Percentiles rank a stretch among this genome's conserved stretches.
phyloP scores from a whole-genome alignment of 2,329 filamentous ascomycete genomes.

The Diaporthe sp. region DNA sequence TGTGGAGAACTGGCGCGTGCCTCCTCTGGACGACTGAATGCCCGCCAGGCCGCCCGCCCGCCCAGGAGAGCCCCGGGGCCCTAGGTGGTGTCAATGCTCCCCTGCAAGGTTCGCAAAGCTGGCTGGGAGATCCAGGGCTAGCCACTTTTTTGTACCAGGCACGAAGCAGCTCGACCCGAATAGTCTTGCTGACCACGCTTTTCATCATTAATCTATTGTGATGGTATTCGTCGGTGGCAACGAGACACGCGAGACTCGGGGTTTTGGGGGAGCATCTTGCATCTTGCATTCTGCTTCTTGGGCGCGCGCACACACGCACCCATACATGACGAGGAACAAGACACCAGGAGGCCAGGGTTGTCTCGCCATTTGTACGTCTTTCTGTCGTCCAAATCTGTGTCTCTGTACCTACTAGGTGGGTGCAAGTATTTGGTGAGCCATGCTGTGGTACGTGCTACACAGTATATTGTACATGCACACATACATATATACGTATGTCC shows the following conservation, averaged over 20 bases:
- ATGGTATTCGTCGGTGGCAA: not conserved
- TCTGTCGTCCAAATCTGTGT: not conserved
- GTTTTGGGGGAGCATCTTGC: not conserved
- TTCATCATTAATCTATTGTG: not conserved
- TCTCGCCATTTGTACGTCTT: not conserved
- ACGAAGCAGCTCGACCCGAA: slow-evolving; percentile 9
- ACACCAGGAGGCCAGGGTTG: not conserved
- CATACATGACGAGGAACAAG: not conserved
- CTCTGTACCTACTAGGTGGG: not conserved
- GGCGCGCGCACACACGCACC: not conserved
- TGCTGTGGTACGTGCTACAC: slow-evolving; percentile 23
- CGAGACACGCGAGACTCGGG: not conserved
- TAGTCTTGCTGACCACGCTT: not conserved
- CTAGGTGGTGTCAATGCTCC: slow-evolving; percentile 22
- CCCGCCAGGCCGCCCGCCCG: slow-evolving; percentile 9
- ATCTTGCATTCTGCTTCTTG: slow-evolving; percentile 13
- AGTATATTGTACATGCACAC: slow-evolving; percentile 5
- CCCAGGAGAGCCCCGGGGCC: slow-evolving; percentile 20
- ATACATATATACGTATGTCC: not conserved
- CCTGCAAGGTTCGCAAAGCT: slow-evolving; percentile 23
- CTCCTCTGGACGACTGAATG: slow-evolving; percentile 15
- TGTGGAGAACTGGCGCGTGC: slow-evolving; percentile 36
- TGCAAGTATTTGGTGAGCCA: slow-evolving; percentile 1
- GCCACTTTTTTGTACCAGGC: not conserved
- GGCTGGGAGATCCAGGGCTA: slow-evolving; percentile 15